These are phyloP conservation scores for Solanum hybrid DNA, from an alignment of 305 asterid species.

Conservation along the genomic window DNA sequence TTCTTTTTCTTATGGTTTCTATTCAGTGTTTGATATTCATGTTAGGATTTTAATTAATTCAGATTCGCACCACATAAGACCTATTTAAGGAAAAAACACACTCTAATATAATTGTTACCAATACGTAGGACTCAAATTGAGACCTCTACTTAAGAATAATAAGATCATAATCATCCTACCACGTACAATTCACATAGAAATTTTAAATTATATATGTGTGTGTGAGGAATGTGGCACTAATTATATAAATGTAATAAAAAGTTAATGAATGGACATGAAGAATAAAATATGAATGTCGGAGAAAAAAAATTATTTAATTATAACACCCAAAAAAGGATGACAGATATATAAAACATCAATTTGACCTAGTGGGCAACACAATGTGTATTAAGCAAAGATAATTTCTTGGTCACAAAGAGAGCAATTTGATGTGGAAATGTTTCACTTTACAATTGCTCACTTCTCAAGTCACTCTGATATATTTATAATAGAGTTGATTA, in stretches of 20 bases:
- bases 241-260: neutral
- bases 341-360: neutral
- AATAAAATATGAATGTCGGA: neutral
- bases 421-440: neutral
- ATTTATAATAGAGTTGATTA: neutral
- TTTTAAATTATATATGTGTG: neutral
- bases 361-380: neutral
- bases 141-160: no score
- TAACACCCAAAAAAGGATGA: neutral
- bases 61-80: rapidly evolving
- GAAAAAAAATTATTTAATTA: neutral
- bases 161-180: no score
- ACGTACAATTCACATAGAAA: neutral
- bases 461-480: neutral
- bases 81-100: neutral
- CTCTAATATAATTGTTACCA: neutral
- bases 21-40: rapidly evolving
- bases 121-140: no score
- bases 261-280: neutral
- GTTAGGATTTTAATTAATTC: neutral
- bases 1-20: neutral
- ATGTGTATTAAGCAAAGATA: neutral
- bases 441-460: neutral
- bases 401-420: neutral
- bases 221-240: neutral